These are phyloP conservation scores for Suillus subaureus DNA, from an alignment of 768 basidiomycete species.

Conservation along the genomic window DNA sequence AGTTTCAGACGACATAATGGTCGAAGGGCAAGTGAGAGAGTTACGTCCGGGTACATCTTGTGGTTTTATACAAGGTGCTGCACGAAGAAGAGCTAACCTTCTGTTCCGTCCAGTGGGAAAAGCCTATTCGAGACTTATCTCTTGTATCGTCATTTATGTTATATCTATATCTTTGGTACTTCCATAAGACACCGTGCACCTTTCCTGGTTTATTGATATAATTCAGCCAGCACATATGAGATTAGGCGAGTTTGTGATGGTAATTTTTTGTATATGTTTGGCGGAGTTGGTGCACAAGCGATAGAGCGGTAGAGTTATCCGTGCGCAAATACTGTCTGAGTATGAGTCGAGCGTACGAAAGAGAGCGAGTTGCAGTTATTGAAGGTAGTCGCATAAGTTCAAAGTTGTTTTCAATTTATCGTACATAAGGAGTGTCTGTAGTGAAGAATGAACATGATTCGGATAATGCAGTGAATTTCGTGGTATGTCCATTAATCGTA, in stretches of 20 bases:
- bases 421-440: not conserved
- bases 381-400: constrained; percentile 37
- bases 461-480: not conserved
- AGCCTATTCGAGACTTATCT: not conserved
- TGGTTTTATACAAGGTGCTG: not conserved
- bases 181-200: constrained; percentile 3
- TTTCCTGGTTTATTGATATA: not conserved
- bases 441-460: not conserved
- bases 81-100: not conserved
- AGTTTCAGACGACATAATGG: constrained; percentile 34
- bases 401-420: not conserved
- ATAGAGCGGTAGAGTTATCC: constrained; percentile 49
- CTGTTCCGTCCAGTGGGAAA: not conserved
- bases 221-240: not conserved
- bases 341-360: constrained; percentile 42
- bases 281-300: constrained; percentile 19
- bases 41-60: not conserved
- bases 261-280: not conserved
- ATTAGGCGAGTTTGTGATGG: not conserved
- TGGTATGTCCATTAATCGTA: not conserved
- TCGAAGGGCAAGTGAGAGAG: not conserved
- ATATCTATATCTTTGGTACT: not conserved
- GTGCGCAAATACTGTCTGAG: constrained; percentile 41
- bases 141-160: not conserved
- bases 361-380: constrained; percentile 50